A percentile compares a stretch with the other conserved stretches of the same genome.
phyloP scores from a whole-genome alignment of 1,284 basidiomycete species.

The Tylopilus sp. region DNA sequence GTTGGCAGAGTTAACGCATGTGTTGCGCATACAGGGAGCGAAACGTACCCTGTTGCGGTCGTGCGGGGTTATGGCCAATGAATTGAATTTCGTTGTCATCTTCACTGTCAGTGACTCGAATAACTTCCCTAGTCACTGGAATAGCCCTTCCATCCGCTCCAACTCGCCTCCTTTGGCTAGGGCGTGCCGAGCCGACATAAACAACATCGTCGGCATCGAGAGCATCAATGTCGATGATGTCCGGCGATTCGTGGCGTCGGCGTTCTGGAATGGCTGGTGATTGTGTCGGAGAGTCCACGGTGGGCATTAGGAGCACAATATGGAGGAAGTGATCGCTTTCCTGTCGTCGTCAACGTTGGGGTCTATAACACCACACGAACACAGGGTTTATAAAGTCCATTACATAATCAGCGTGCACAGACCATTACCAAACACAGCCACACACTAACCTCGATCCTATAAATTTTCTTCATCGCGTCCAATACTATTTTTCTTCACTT shows the following conservation, averaged over 20 bases:
- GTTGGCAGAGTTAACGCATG: not conserved
- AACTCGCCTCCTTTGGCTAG: constrained; percentile 30
- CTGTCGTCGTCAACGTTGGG: constrained; percentile 23
- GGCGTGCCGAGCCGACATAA: constrained; percentile 17
- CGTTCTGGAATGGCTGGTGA: constrained; percentile 14
- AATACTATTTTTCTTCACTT: not conserved
- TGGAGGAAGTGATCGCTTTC: constrained; percentile 1
- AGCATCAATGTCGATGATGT: constrained; percentile 40
- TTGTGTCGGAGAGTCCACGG: constrained; percentile 12
- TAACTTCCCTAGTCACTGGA: constrained; percentile 22
- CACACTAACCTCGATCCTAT: constrained; percentile 21
- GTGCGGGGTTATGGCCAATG: constrained; percentile 24
- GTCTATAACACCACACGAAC: not conserved
- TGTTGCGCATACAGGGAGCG: not conserved
- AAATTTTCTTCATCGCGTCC: constrained; percentile 17
- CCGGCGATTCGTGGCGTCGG: constrained; percentile 19
- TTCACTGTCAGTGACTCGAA: constrained; percentile 42
- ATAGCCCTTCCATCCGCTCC: constrained; percentile 18
- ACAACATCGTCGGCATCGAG: constrained; percentile 34
- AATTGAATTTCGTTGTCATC: constrained; percentile 35
- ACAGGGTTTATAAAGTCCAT: constrained; percentile 16
- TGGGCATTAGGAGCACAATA: constrained; percentile 19
- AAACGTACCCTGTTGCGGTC: constrained; percentile 22
- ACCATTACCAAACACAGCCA: constrained; percentile 30
- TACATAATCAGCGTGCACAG: constrained; percentile 31